Base-by-base conservation (phyloP, 257 asterid genomes). In the Verbena officinalis region DNA sequence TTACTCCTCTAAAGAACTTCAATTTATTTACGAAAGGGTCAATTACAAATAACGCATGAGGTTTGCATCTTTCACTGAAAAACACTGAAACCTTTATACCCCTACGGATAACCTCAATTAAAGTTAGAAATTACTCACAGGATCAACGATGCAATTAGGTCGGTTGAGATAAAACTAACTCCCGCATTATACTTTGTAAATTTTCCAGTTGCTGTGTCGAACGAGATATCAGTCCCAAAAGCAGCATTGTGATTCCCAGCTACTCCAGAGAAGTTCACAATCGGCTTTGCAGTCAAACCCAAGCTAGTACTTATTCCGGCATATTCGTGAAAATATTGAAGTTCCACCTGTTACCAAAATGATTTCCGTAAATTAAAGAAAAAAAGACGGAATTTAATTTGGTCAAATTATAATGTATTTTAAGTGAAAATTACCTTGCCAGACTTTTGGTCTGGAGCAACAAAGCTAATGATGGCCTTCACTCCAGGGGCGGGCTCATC, bases 401-500 rank as follows among this genome's bases (percentile, higher is more conserved):
- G 9, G 62, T 62, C 31, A 49, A 67, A 12, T 57, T 46, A 44
- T 6, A 57, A 27, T 9, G 33, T 14, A n/a, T 22, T 8, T 51
- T 13, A n/a, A 49, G 70, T n/a, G 40, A 69, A 57, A 36, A 59
- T 61, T 75, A 90, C 99, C 97, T 93, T 93, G 77, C 92, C 97
- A 59, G 99, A 93, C 70, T 77, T 90, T 72, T 87, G 97, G 71
- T 90, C 96, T 19, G 96, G 99, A 74, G 87, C 83, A 50, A 78
- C 80, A 66, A 86, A 84, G 86, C 95, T 86, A 52, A 93, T 61
- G 67, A 88, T 83, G 10, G 99, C 86, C 89, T 86, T 93, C 82
- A 90, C 88, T 44, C 99, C 99, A 40, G 97, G 99, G 36, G 99
- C 96, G 71, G 96, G 88, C 66, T 90, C 97, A 53, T 93, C 95